Base-by-base conservation (phyloP, 106 monocot genomes). In the Gastrodia elata region DNA sequence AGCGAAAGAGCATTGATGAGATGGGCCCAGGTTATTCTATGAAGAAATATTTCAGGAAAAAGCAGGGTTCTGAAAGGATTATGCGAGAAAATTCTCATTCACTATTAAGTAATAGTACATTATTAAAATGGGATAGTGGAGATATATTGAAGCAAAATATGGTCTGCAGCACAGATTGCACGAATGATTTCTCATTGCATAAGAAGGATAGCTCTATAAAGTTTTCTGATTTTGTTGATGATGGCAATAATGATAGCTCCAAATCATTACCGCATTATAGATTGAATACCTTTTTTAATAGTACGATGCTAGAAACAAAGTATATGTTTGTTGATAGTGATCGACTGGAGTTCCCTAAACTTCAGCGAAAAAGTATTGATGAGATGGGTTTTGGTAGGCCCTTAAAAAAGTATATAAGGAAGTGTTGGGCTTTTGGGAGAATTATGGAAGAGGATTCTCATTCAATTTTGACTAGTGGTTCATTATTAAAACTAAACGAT, bases 11-110 rank as follows among this genome's bases (percentile, higher is more conserved):
- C 30, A 61, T 61, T 61, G 61, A 61, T 30, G 10, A 8, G 11
- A 32, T 11, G 14, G 61, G 61, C 15, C 61, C 2, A 32, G 22
- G 32, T 32, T n/a, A 32, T 9, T 32, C 20, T 61, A 24, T 32
- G 61, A 61, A 61, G 61, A 61, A 61, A 61, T 61, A 61, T 32
- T 30, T 61, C 61, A 10, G 61, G 30, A 61, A 61, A 61, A 27
- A 32, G 6, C 32, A 32, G 61, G 10, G 11, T 32, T 61, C 61
- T 32, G 61, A 32, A 61, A 61, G 61, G 32, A 61, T 15, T 61
- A 61, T 61, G 27, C 61, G 13, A 3, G 30, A 10, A 32, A 61
- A 32, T 61, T 61, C 61, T 32, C 61, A 61, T 30, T 61, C 61
- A 30, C 27, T 14, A 30, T 61, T 61, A 14, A 61, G 32, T 61